A percentile compares a stretch with the other conserved stretches of the same genome.
Conservation (phyloP, 2,329 filamentous ascomycete genomes). For the Trichoderma sp. region DNA sequence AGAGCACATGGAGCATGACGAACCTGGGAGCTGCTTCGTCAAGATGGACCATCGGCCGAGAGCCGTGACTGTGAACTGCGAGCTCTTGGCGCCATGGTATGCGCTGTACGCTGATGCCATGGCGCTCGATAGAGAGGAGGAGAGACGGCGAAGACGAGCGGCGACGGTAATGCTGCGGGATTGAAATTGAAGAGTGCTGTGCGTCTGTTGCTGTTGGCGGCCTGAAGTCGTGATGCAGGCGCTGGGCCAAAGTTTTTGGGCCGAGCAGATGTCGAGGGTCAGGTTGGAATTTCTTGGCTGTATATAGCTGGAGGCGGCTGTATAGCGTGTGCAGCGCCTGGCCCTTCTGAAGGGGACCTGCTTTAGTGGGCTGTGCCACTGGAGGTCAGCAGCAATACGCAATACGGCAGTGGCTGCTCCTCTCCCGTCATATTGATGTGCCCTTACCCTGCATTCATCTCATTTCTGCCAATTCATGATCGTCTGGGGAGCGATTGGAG, state of each 20-base stretch:
- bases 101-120: conserved; percentile 42
- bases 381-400: conserved; percentile 9
- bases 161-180: background rate
- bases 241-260: conserved; percentile 1
- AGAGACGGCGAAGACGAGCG: background rate
- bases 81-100: conserved; percentile 36
- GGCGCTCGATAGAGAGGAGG: conserved; percentile 28
- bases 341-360: conserved; percentile 7
- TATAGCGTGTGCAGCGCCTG: background rate
- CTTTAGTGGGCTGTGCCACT: conserved; percentile 15
- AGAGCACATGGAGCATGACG: conserved; percentile 24
- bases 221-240: conserved; percentile 5
- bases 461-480: background rate
- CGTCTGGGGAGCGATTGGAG: background rate
- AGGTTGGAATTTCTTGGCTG: background rate
- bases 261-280: background rate
- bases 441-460: conserved; percentile 1
- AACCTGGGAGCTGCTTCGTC: conserved; percentile 68
- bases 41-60: conserved; percentile 82
- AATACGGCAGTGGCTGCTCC: conserved; percentile 8
- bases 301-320: conserved; percentile 10
- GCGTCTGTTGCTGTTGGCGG: background rate
- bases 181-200: background rate
- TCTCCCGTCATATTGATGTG: background rate
- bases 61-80: conserved; percentile 62